Conservation (phyloP, 2,329 filamentous ascomycete genomes). For the Neonectria magnoliae region DNA sequence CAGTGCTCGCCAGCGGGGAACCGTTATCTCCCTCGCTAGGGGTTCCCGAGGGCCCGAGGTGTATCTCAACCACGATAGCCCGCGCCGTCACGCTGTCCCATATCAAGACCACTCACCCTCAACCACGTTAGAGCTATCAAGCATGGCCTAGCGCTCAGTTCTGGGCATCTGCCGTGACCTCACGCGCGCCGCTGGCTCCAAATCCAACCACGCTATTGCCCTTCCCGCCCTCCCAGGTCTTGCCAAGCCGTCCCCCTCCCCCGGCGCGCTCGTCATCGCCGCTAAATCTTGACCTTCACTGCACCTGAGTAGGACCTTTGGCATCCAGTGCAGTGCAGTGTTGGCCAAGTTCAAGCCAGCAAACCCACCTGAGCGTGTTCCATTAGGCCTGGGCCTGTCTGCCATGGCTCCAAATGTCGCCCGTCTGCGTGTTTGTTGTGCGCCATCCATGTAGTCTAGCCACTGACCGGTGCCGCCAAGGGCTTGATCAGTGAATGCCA, state of each 20-base stretch:
- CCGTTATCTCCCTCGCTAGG: background rate
- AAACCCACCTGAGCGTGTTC: slow-evolving; percentile 16
- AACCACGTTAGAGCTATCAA: background rate
- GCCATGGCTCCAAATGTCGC: background rate
- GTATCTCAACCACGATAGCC: background rate
- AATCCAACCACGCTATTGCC: background rate
- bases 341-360: background rate
- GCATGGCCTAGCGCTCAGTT: background rate
- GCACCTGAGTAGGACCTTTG: background rate
- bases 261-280: slow-evolving; percentile 27
- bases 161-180: background rate
- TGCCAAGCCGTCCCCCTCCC: slow-evolving; percentile 25
- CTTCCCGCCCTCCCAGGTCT: background rate
- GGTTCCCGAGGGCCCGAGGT: background rate
- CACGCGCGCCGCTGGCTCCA: background rate
- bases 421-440: slow-evolving; percentile 5
- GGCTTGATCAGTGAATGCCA: slow-evolving; percentile 6
- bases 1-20: slow-evolving; percentile 1
- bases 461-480: slow-evolving; percentile 1
- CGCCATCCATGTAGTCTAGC: background rate
- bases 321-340: slow-evolving; percentile 1
- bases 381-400: slow-evolving; percentile 1
- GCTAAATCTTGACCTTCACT: slow-evolving; percentile 28
- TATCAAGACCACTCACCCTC: background rate
- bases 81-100: background rate